These are phyloP conservation scores for Excoecaria agallocha DNA, from an alignment of 345 rosid species.

Conservation along the genomic window DNA sequence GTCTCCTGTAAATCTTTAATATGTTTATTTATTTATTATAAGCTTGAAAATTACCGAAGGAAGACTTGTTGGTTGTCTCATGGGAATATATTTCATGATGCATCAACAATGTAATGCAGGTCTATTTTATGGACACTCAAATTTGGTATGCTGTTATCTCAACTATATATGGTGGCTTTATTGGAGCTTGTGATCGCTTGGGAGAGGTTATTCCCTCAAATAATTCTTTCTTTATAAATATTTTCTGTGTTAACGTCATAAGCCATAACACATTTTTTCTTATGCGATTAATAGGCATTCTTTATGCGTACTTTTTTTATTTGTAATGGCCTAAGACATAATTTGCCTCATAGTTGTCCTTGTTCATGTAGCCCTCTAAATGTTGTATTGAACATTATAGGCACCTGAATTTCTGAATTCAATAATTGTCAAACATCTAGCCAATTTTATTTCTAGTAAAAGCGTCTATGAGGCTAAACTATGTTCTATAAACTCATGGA, in stretches of 20 bases:
- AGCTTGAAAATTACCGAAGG: neutral
- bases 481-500: neutral
- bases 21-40: neutral
- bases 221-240: neutral
- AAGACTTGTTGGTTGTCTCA: neutral
- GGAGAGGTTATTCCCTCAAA: constrained; percentile 69
- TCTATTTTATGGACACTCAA: constrained; percentile 94
- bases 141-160: constrained; percentile 92
- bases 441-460: no score
- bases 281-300: neutral
- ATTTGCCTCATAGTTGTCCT: neutral
- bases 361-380: neutral
- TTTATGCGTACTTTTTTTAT: neutral
- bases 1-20: constrained; percentile 14
- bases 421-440: neutral
- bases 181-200: constrained; percentile 90
- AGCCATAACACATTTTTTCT: neutral
- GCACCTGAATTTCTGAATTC: neutral
- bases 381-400: neutral
- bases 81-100: constrained; percentile 7
- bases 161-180: constrained; percentile 83
- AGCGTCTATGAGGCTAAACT: neutral
- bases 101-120: constrained; percentile 43
- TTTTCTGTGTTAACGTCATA: neutral
- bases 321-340: neutral